Base-by-base conservation (phyloP, 768 basidiomycete species). In the Lenzites betulinus region DNA sequence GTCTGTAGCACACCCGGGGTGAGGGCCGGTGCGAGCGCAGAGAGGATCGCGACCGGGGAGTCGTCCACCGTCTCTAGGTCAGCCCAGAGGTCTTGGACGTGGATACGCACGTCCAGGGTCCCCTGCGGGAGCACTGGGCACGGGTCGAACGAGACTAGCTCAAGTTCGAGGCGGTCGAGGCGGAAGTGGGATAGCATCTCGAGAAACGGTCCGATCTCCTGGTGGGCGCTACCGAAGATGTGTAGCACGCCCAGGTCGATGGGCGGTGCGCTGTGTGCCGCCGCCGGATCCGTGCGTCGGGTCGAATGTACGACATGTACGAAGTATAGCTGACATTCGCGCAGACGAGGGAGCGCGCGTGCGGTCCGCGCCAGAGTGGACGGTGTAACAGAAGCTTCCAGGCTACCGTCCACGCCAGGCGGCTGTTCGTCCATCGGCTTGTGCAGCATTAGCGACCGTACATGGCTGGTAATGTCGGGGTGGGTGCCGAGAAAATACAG, bases 131-230 rank as follows among this genome's bases (percentile, higher is more conserved):
- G 20, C 28, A 16, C 20, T 1, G 48, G 48, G 12, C 15, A 47
- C 38, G 42, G 56, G 12, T 49, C 38, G 39, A 58, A 58, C 16
- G 56, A 50, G n/a, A 58, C 56, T 3, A 50, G 28, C 56, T 58
- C 56, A 12, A 58, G 56, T n/a, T 58, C 56, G 48, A 58, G 56
- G 30, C 56, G 56, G 56, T 51, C 48, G 25, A 51, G 50, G 28
- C 48, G 48, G 48, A 58, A 50, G 9, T 43, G 26, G n/a, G 56
- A 16, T 3, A 58, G 46, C 20, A 58, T 38, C 48, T 58, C 56
- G 22, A 58, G 26, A 25, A 58, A 49, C 28, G 56, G 56, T 1
- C 48, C 26, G 39, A 33, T 50, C 22, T 58, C 48, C 48, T 58
- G 56, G 20, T 35, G 39, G 30, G 56, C 25, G 20, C 48, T 58